Evolutionary conservation across 306 rosid genomes (phyloP).

Genomic region (Citrullus colocynthis): DNA sequence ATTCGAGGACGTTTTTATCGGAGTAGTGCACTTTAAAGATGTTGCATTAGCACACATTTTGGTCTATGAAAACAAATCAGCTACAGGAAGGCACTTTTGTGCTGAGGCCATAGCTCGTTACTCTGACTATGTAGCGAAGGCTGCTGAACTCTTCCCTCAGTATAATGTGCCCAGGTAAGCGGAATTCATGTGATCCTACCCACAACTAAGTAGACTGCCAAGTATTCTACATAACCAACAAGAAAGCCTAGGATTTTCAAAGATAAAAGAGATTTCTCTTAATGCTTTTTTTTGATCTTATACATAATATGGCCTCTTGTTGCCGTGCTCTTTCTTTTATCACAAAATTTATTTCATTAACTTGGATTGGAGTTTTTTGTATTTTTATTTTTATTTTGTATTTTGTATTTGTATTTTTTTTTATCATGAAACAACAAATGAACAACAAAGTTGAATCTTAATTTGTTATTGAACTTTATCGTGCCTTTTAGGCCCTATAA

Average conservation of each 20-base stretch:
- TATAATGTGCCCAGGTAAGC: conserved; percentile 54
- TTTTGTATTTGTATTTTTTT: background rate
- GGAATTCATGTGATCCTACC: background rate
- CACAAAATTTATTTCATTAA: background rate
- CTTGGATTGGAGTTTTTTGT: background rate
- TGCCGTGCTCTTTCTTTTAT: background rate
- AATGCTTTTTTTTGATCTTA: background rate
- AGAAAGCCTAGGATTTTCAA: background rate
- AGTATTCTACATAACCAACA: background rate
- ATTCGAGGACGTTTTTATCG: conserved; percentile 50
- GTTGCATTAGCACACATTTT: conserved; percentile 78
- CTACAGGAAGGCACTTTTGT: conserved; percentile 72
- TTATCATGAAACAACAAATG: no score
- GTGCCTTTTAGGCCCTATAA: background rate
- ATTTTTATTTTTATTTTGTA: background rate
- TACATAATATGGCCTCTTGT: background rate
- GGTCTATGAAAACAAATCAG: conserved; percentile 70
- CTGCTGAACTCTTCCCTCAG: conserved; percentile 68
- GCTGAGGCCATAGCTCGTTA: conserved; percentile 71
- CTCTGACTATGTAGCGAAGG: conserved; percentile 75
- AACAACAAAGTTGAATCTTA: background rate
- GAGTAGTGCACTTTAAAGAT: conserved; percentile 77
- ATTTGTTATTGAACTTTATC: background rate
- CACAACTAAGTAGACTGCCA: background rate
- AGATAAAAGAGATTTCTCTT: no score